phyloP scores from a whole-genome alignment of 2,329 filamentous ascomycete genomes.

The Catunica adiposa region DNA sequence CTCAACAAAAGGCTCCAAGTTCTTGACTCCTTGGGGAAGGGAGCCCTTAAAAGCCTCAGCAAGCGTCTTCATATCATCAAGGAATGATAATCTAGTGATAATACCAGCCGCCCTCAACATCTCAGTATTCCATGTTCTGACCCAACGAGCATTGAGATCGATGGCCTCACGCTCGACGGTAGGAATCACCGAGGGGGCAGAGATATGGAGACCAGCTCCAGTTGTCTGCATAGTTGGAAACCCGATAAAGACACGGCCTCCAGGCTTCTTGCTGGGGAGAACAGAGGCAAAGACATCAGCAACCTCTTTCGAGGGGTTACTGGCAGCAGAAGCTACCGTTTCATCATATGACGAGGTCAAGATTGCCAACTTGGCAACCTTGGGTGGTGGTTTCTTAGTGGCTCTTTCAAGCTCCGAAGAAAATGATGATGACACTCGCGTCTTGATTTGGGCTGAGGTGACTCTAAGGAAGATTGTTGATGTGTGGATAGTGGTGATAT shows the following conservation, averaged over 20 bases:
- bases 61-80: constrained; percentile 69
- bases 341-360: constrained; percentile 86
- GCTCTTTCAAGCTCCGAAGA: constrained; percentile 80
- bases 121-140: constrained; percentile 88
- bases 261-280: constrained; percentile 63
- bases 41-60: constrained; percentile 39
- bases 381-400: constrained; percentile 92
- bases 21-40: constrained; percentile 31
- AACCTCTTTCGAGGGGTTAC: constrained; percentile 26
- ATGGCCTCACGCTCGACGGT: constrained; percentile 96
- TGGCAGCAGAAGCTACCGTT: constrained; percentile 46
- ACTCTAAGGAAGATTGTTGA: constrained; percentile 80
- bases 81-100: constrained; percentile 72
- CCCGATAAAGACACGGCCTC: constrained; percentile 85
- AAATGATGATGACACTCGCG: constrained; percentile 55
- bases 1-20: constrained; percentile 46
- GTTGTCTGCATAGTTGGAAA: constrained; percentile 97
- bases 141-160: constrained; percentile 87
- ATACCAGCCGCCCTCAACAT: constrained; percentile 84
- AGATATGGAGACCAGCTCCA: constrained; percentile 82
- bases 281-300: constrained; percentile 80
- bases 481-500: constrained; percentile 52
- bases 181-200: constrained; percentile 87
- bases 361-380: constrained; percentile 68
- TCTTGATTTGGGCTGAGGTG: constrained; percentile 67